Evolutionary conservation across 2,329 filamentous ascomycete species (phyloP).

Genomic region (Aspergillus glaucus): DNA sequence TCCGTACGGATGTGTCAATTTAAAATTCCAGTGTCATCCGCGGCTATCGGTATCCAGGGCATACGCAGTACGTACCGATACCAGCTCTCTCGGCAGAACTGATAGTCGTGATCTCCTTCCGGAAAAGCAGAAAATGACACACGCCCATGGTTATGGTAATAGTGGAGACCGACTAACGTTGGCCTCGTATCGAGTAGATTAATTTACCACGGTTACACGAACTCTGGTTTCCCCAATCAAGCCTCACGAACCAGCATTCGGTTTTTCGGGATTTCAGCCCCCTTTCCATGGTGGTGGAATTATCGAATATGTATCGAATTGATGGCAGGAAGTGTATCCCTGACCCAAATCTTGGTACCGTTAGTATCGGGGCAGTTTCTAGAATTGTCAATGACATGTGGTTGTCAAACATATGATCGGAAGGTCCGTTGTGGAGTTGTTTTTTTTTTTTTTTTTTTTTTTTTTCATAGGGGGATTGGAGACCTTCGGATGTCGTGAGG

Average conservation of each 20-base stretch:
- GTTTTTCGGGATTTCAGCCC: background rate
- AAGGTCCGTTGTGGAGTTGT: background rate
- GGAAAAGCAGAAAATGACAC: no score
- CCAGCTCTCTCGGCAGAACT: no score
- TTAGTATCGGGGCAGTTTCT: background rate
- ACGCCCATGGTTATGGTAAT: no score
- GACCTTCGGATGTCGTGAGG: no score
- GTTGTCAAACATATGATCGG: background rate
- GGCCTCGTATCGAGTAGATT: no score
- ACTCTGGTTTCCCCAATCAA: background rate
- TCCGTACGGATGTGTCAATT: background rate
- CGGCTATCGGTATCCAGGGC: background rate
- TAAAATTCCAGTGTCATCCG: background rate
- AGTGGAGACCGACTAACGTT: no score
- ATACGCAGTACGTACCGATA: no score
- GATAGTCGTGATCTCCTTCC: no score
- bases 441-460: no score
- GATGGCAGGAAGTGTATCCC: background rate
- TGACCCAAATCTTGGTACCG: background rate
- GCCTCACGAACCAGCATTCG: no score
- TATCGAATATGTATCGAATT: background rate
- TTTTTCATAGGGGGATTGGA: background rate
- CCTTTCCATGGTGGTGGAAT: background rate
- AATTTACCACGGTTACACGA: background rate
- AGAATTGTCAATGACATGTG: constrained; percentile 1